Evolutionary conservation across 2,329 filamentous ascomycete genomes (phyloP), one percentile per base, ranked within the genome.

Genomic region (Verticillium nubilum): DNA sequence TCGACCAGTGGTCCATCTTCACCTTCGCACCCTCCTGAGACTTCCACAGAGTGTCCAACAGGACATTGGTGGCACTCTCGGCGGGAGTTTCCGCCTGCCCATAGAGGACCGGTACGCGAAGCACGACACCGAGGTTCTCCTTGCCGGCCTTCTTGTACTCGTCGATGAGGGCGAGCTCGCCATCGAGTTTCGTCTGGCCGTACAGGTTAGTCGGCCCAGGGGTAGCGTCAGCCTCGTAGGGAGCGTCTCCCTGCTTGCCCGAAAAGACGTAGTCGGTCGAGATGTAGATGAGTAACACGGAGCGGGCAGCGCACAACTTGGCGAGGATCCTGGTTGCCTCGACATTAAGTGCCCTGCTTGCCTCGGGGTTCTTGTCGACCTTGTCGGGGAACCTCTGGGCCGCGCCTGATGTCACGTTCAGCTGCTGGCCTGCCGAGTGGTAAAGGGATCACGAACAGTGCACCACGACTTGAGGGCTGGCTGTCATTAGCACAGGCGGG

Each of bases 321-420:
- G 91, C 90, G 13, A 97, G 83, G 9, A 76, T 74, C 54, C 79
- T 76, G 54, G 90, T 89, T 2, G 91, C 89, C 3, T 85, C 80
- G 13, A 94, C 85, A 68, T 96, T 96, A 67, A 96, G 79, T 19
- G 81, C 82, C 61, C 83, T 84, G 3, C 92, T 91, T 58, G 86
- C 89, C 61, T 87, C 84, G 2, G 92, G 92, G 71, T 97, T 86
- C 64, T 85, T 83, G 67, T 92, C 89, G 69, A 92, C 94, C 70
- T 89, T 89, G 74, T 97, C 92, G 2, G 93, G 92, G 68, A 89
- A 96, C 62, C 91, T 86, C 73, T 96, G 93, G 53, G 92, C 92
- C 47, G 92, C 93, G 70, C 90, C 90, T 93, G 63, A 37, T 17
- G 37, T 56, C 15, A 25, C 9, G 58, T 52, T 53, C 28, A 52